A percentile compares a stretch with the other conserved stretches of the same genome.
These are phyloP conservation scores for Diaporthe sp. DNA, from an alignment of 2,329 filamentous ascomycete genomes.

Conservation along the genomic window DNA sequence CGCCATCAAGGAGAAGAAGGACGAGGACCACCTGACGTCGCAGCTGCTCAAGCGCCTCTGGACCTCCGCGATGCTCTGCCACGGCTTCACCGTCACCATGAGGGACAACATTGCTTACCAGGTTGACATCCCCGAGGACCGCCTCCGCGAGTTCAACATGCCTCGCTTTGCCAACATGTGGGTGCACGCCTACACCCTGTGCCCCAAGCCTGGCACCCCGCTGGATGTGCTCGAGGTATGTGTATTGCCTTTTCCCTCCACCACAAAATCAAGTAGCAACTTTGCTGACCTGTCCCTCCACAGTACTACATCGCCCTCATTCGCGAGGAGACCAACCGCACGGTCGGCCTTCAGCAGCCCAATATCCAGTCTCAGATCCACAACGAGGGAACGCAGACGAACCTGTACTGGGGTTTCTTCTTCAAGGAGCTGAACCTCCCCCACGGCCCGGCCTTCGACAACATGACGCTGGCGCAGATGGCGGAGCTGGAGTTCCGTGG, in stretches of 20 bases:
- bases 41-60: conserved; percentile 69
- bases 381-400: conserved; percentile 50
- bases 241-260: not conserved
- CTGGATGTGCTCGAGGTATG: conserved; percentile 69
- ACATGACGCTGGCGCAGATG: conserved; percentile 62
- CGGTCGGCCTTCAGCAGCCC: conserved; percentile 56
- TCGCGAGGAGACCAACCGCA: conserved; percentile 64
- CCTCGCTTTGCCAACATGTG: conserved; percentile 64
- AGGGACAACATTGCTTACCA: conserved; percentile 70
- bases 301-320: conserved; percentile 72
- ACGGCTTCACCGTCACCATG: conserved; percentile 72
- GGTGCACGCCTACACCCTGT: conserved; percentile 66
- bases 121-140: conserved; percentile 53
- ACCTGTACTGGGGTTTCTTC: conserved; percentile 67
- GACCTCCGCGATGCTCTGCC: conserved; percentile 67
- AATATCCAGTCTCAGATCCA: conserved; percentile 57
- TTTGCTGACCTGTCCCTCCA: not conserved
- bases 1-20: conserved; percentile 56
- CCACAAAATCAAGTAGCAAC: too few species aligned
- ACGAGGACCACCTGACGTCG: conserved; percentile 62
- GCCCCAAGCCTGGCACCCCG: conserved; percentile 62
- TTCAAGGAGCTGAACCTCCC: conserved; percentile 63
- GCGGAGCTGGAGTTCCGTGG: conserved; percentile 62
- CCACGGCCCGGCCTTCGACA: conserved; percentile 58
- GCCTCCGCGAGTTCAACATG: conserved; percentile 58